phyloP scores from a whole-genome alignment of 768 basidiomycete species.

The Neoboletus brunneissimus region DNA sequence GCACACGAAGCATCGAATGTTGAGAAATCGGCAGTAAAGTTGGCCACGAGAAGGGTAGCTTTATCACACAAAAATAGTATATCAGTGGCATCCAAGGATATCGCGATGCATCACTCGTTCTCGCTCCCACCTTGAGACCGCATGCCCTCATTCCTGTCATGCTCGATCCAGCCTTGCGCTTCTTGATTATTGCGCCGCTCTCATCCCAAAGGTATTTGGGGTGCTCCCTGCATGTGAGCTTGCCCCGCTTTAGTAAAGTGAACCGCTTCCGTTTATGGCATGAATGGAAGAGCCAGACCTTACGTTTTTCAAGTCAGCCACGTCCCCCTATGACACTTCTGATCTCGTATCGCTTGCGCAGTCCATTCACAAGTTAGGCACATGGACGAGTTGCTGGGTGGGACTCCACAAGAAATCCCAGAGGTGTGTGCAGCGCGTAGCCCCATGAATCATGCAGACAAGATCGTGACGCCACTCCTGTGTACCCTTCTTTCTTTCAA shows the following conservation, averaged over 20 bases:
- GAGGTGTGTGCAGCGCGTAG: conserved; percentile 59
- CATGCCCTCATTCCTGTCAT: too few relatives aligned
- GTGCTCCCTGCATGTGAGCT: too few relatives aligned
- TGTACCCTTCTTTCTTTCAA: conserved; percentile 15
- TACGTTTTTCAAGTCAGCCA: conserved; percentile 55
- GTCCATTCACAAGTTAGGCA: conserved; percentile 74
- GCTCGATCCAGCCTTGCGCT: not conserved
- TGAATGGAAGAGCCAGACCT: conserved; percentile 26
- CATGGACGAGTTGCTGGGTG: conserved; percentile 62
- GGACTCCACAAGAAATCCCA: conserved; percentile 48
- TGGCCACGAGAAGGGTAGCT: not conserved
- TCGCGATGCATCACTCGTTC: too few relatives aligned
- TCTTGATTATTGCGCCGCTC: not conserved
- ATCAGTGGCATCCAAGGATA: too few relatives aligned
- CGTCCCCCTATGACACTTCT: conserved; percentile 66
- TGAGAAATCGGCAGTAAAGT: too few relatives aligned
- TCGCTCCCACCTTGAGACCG: too few relatives aligned
- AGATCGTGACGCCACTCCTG: conserved; percentile 61
- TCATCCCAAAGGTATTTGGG: too few relatives aligned
- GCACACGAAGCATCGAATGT: too few relatives aligned
- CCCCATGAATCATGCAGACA: conserved; percentile 58
- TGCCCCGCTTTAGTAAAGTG: too few relatives aligned
- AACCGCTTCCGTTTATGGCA: too few relatives aligned
- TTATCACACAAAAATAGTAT: too few relatives aligned
- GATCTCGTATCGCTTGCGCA: conserved; percentile 55